Base-by-base conservation (phyloP, 2,329 filamentous ascomycete genomes). In the Fusarium tanahbumbuense region DNA sequence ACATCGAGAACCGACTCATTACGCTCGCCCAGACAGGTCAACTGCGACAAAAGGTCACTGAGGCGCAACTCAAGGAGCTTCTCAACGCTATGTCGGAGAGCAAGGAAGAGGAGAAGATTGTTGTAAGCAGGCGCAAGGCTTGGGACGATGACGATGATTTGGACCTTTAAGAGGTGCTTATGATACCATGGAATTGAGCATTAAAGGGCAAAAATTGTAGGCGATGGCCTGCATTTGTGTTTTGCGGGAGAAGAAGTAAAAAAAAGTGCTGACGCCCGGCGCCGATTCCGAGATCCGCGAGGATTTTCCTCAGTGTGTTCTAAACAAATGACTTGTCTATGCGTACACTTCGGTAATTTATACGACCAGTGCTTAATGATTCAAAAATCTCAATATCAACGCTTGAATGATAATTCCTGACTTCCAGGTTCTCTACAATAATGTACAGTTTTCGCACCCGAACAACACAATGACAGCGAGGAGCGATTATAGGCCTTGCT, bases 1-100 rank as follows among this genome's bases (percentile, higher is more conserved):
- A 98, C 76, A 89, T 99, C 60, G 96, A 99, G 84, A 94, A 97
- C 85, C 84, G 95, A 53, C 88, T 99, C 60, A 94, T 99, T 80
- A 94, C 91, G 89, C 88, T 99, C 61, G 95, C 96, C 62, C 89
- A 94, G 76, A 88, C 91, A 25, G 94, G 95, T 25, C 96, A 98
- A 84, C 85, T 99, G 75, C 86, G 93, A 57, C 84, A 89, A 67
- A 97, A 97, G 80, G 93, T 99, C 48, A 95, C 92, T 2, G 96
- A 99, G 82, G 90, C 91, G 50, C 94, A 98, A 84, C 86, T 99
- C 76, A 98, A 98, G 85, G 93, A 97, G 72, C 86, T 99, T 60
- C 83, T 99, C 70, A 92, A 90, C 68, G 93, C 93, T 18, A 88
- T 98, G 64, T 91, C 93, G 25, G 94, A 97, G 77, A 92, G 89